phyloP scores from a whole-genome alignment of 768 basidiomycete genomes.

The Auricularia heimuer region DNA sequence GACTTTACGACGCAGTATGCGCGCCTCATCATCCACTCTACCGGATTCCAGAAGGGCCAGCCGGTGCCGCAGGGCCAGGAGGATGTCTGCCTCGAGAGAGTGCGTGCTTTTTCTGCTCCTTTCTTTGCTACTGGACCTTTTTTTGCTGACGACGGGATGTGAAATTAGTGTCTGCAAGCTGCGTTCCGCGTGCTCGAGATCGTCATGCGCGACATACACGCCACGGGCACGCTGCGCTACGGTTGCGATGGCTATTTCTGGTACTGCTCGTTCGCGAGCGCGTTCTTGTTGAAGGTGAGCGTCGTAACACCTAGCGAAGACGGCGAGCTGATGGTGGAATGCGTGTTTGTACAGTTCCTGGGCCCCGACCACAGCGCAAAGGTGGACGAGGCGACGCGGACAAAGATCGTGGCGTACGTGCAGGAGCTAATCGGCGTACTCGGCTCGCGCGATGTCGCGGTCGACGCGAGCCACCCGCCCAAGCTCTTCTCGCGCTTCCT shows the following conservation, averaged over 20 bases:
- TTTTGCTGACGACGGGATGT: neutral
- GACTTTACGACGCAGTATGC: slow-evolving; percentile 26
- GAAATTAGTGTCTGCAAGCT: slow-evolving; percentile 35
- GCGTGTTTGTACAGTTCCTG: neutral
- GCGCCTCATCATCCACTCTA: slow-evolving; percentile 46
- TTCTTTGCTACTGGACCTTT: neutral
- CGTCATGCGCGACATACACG: slow-evolving; percentile 40
- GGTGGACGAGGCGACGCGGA: neutral
- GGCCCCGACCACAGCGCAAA: neutral
- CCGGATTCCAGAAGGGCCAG: slow-evolving; percentile 41
- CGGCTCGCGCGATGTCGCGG: slow-evolving; percentile 61
- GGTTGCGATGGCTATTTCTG: slow-evolving; percentile 36
- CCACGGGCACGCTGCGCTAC: slow-evolving; percentile 44
- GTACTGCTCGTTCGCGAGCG: slow-evolving; percentile 45
- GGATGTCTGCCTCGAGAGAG: slow-evolving; percentile 31
- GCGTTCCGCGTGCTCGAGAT: slow-evolving; percentile 50
- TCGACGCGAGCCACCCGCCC: slow-evolving; percentile 74
- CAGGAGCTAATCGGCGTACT: slow-evolving; percentile 62
- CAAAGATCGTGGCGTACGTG: slow-evolving; percentile 63
- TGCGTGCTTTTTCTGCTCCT: slow-evolving; percentile 3
- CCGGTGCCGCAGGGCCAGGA: slow-evolving; percentile 30
- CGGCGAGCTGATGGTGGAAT: too few relatives aligned
- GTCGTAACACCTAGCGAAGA: neutral
- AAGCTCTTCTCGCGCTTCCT: slow-evolving; percentile 75
- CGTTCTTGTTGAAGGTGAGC: slow-evolving; percentile 48